Evolutionary conservation across 768 basidiomycete genomes (phyloP).

Genomic region (Termitomyces sp.): DNA sequence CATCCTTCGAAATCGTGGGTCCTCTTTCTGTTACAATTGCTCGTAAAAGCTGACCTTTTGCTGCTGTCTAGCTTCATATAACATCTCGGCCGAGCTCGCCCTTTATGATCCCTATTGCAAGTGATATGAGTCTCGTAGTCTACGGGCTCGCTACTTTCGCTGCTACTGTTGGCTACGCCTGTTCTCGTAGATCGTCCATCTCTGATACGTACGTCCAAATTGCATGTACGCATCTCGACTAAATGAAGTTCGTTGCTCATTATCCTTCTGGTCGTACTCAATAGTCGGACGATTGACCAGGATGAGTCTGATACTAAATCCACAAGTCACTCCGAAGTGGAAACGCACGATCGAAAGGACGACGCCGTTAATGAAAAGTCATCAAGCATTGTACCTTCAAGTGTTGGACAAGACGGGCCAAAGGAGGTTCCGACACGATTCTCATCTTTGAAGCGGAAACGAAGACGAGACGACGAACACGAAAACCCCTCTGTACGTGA

Average conservation of each 20-base stretch:
- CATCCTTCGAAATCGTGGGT: neutral
- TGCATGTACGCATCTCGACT: neutral
- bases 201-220: slow-evolving; percentile 23
- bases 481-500: slow-evolving; percentile 15
- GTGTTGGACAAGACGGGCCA: neutral
- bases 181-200: slow-evolving; percentile 32
- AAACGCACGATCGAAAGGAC: neutral
- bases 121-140: slow-evolving; percentile 50
- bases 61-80: neutral
- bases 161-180: slow-evolving; percentile 55
- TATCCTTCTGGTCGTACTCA: slow-evolving; percentile 3
- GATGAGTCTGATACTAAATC: slow-evolving; percentile 6
- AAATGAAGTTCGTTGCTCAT: neutral
- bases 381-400: neutral
- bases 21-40: neutral
- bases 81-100: neutral
- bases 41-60: neutral
- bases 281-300: slow-evolving; percentile 4
- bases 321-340: neutral
- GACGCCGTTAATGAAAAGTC: neutral
- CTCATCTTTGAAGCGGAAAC: slow-evolving; percentile 24
- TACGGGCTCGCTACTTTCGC: slow-evolving; percentile 56
- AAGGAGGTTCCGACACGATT: neutral
- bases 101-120: slow-evolving; percentile 40
- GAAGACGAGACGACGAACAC: slow-evolving; percentile 18